Evolutionary conservation across 1,284 basidiomycete genomes (phyloP), one percentile per base, ranked within the genome.

Genomic region (Trichosporon faecale): DNA sequence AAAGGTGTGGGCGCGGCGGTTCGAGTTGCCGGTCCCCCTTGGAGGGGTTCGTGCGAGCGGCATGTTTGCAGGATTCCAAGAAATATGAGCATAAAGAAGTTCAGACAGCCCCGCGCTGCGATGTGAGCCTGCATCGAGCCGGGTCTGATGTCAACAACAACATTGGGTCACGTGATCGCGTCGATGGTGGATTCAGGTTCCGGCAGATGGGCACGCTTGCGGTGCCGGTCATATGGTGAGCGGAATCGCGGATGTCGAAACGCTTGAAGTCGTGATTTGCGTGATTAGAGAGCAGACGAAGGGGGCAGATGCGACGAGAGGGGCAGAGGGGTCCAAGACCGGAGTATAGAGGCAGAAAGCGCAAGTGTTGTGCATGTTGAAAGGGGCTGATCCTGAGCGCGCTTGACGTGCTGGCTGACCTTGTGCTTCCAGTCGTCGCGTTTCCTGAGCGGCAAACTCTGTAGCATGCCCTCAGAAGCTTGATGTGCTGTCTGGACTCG

Each of bases 1-100:
- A 60, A 72, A 70, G 12, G 68, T 68, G 69, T 73, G 66, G n/a
- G 40, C 46, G 16, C 69, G 64, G 11, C 49, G 35, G 44, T 16
- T 8, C 46, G 29, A 1, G 64, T 31, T n/a, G 31, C 68, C 57
- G 35, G 63, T 8, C 49, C 70, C 31, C 21, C 69, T 71, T 0
- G 78, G 79, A 3, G 79, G 79, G 27, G 79, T 80, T 12, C 79
- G 74, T 69, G 71, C 68, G 7, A 80, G 68, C 21, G 76, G 77
- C 79, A 80, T 80, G 40, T 35, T 73, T 66, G 29, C 21, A 65
- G 67, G 23, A 37, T 37, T 65, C 3, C 12, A 3, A n/a, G 35
- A 21, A n/a, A 21, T 18, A 23, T 18, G 25, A 8, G 49, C 49
- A 52, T 6, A 52, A 12, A 7, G 21, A 52, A 52, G 21, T 52